Evolutionary conservation across 83 land plant species (phyloP).

Genomic region (Isoetes engelmannii): DNA sequence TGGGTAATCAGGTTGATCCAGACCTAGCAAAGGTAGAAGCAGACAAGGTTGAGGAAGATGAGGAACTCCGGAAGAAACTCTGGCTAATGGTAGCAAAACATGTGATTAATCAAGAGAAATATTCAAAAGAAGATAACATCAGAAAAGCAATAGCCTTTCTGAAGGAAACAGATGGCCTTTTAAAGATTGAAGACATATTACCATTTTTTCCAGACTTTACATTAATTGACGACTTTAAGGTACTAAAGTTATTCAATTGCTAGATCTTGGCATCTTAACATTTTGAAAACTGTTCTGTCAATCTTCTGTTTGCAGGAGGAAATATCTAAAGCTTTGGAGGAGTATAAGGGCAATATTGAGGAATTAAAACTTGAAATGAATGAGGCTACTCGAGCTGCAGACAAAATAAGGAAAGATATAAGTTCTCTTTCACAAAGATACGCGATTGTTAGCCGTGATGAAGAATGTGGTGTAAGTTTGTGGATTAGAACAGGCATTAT

Average conservation of each 20-base stretch:
- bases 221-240: conserved; percentile 94
- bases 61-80: conserved; percentile 82
- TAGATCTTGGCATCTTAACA: not conserved
- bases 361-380: conserved; percentile 89
- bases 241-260: conserved; percentile 8
- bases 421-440: conserved; percentile 89
- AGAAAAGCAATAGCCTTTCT: conserved; percentile 93
- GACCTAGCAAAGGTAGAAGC: conserved; percentile 99
- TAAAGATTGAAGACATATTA: conserved; percentile 94
- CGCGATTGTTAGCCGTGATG: conserved; percentile 75
- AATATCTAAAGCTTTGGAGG: conserved; percentile 84
- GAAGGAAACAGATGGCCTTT: conserved; percentile 90
- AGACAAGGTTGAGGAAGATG: conserved; percentile 96
- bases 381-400: conserved; percentile 96
- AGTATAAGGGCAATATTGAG: conserved; percentile 89
- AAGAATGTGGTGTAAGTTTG: conserved; percentile 81
- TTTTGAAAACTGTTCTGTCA: not conserved
- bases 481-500: not conserved
- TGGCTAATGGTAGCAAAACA: conserved; percentile 98
- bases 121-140: conserved; percentile 84
- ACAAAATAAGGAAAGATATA: conserved; percentile 85
- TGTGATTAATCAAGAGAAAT: conserved; percentile 86
- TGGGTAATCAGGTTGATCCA: conserved; percentile 60
- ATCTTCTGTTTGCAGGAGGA: conserved; percentile 52
- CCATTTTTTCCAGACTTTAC: conserved; percentile 98